A percentile compares a stretch with the other conserved stretches of the same genome.
These are phyloP conservation scores for Vitis cinerea DNA, from an alignment of 164 flowering plant genomes.

Conservation along the genomic window DNA sequence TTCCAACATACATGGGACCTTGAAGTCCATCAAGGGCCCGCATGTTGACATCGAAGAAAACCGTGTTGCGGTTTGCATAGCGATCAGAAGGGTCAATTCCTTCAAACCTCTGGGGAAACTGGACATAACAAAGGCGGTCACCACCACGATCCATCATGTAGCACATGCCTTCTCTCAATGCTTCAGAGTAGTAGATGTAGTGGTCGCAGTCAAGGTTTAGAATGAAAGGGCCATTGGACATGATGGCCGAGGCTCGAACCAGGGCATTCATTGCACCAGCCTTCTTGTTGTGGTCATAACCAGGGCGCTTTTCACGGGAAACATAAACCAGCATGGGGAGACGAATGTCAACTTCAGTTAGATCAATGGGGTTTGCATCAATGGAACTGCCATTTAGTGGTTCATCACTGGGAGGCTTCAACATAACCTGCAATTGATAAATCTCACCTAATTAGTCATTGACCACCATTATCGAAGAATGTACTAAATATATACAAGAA, in stretches of 20 bases:
- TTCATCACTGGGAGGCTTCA: slow-evolving; percentile 80
- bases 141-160: slow-evolving; percentile 95
- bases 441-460: neutral
- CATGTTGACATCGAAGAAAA: slow-evolving; percentile 90
- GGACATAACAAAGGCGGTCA: slow-evolving; percentile 72
- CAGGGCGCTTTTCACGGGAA: slow-evolving; percentile 88
- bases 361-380: slow-evolving; percentile 42
- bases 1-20: slow-evolving; percentile 93
- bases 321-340: slow-evolving; percentile 83
- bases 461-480: no score
- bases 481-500: no score
- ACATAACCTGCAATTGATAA: slow-evolving; percentile 55
- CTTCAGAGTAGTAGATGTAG: slow-evolving; percentile 75
- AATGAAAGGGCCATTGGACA: slow-evolving; percentile 93
- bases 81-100: slow-evolving; percentile 92
- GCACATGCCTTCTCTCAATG: slow-evolving; percentile 87
- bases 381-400: slow-evolving; percentile 45
- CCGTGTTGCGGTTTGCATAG: slow-evolving; percentile 87
- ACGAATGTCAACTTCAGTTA: slow-evolving; percentile 69
- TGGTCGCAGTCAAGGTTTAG: slow-evolving; percentile 92
- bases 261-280: slow-evolving; percentile 96
- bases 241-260: slow-evolving; percentile 85
- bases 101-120: slow-evolving; percentile 88
- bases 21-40: slow-evolving; percentile 92
- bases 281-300: slow-evolving; percentile 94